Percentiles rank a stretch among this genome's conserved stretches.
Evolutionary conservation across 163 green algal species (phyloP).

Genomic region (Coccomyxa subellipsoidea): DNA sequence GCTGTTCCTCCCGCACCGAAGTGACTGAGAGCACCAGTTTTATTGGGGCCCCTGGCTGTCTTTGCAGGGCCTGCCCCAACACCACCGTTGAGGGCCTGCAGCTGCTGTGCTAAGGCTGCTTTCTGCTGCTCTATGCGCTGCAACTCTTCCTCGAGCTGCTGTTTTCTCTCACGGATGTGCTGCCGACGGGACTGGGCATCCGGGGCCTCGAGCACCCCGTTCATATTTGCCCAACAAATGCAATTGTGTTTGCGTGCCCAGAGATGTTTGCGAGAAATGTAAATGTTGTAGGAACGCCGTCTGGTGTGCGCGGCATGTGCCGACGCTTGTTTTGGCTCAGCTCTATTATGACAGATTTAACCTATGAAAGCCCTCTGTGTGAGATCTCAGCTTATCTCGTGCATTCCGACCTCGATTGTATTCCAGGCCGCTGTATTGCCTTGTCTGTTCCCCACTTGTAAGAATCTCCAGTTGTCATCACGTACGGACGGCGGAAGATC

Average conservation of each 20-base stretch:
- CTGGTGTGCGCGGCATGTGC: too few species aligned
- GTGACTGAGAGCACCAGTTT: not conserved
- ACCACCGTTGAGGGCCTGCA: not conserved
- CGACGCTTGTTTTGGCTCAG: too few species aligned
- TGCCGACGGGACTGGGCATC: conserved; percentile 27
- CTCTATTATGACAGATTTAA: too few species aligned
- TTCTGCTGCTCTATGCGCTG: not conserved
- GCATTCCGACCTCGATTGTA: too few species aligned
- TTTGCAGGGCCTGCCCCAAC: not conserved
- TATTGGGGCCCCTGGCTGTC: not conserved
- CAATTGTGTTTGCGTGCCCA: not conserved
- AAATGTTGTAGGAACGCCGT: not conserved
- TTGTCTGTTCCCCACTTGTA: too few species aligned
- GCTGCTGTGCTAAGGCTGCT: not conserved
- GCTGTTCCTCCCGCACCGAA: not conserved
- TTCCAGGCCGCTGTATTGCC: too few species aligned
- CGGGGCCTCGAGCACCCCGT: not conserved
- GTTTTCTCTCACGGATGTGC: conserved; percentile 34
- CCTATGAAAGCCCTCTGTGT: too few species aligned
- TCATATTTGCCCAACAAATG: conserved; percentile 2
- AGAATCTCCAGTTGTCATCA: too few species aligned
- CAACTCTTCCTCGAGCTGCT: conserved; percentile 25
- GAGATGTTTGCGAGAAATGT: not conserved
- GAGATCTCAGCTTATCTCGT: too few species aligned
- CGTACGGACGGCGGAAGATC: too few species aligned